Conservation (phyloP, 1,139 yeast genomes). For the Kazachstania sp. region DNA sequence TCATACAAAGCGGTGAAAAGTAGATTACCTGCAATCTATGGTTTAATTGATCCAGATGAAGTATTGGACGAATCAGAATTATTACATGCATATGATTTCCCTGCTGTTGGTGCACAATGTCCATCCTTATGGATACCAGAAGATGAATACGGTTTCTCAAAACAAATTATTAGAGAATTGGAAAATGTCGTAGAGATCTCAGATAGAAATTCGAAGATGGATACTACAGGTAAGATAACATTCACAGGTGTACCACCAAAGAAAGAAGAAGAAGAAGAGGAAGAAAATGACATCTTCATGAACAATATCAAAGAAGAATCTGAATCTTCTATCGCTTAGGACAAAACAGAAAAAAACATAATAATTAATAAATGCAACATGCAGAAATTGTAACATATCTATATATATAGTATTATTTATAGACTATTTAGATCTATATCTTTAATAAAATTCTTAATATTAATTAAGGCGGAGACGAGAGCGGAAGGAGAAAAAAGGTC, state of each 20-base stretch:
- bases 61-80: slow-evolving; percentile 31
- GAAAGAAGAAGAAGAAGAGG: slow-evolving; percentile 6
- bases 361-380: neutral
- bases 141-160: slow-evolving; percentile 76
- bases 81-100: slow-evolving; percentile 59
- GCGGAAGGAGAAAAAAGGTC: no score
- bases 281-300: neutral
- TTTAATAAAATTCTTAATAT: neutral
- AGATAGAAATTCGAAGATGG: slow-evolving; percentile 59
- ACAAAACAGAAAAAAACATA: neutral
- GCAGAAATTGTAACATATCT: neutral
- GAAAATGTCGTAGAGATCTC: slow-evolving; percentile 43
- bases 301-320: slow-evolving; percentile 1
- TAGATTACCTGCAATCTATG: slow-evolving; percentile 47
- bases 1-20: slow-evolving; percentile 48
- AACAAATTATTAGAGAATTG: slow-evolving; percentile 45
- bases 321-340: neutral
- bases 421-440: neutral
- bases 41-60: slow-evolving; percentile 35
- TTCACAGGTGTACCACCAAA: slow-evolving; percentile 60
- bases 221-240: slow-evolving; percentile 47
- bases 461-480: neutral
- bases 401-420: neutral
- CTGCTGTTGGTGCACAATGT: slow-evolving; percentile 55
- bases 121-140: slow-evolving; percentile 83